Evolutionary conservation across 306 rosid species (phyloP), one percentile per base, ranked within the genome.

Genomic region (Crotalaria pallida): DNA sequence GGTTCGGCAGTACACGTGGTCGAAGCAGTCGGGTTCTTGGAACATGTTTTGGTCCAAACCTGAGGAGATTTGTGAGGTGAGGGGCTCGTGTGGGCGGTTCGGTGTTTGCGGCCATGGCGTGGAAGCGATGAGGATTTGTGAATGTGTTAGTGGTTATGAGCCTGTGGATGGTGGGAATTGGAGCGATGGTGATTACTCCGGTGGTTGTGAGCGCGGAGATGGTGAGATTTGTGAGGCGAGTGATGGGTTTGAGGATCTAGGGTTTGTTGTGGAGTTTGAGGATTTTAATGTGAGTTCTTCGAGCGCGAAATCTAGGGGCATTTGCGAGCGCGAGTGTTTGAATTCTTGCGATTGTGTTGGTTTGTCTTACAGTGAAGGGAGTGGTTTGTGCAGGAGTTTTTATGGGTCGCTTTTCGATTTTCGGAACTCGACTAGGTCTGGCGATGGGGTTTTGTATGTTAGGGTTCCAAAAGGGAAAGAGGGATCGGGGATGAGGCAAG

Each of bases 1-100:
- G 83, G 50, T 92, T n/a, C 36, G 27, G 57, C 97, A 92, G 89
- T 87, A 77, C 77, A 79, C 92, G 2, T 92, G 94, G 96, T 72
- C 71, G 18, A 53, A 18, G 16, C 91, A 84, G 77, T 10, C 50
- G 0, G 85, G 81, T 58, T 72, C 73, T 7, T 92, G 97, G 97
- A 56, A 85, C 77, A 77, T 0, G 74, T 92, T 92, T 40, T 92
- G 97, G 97, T 17, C 24, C 1, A 74, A n/a, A 41, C 97, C 97
- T 3, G 84, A 75, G 0, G 11, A 22, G 11, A 10, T 33, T 24
- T 87, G 96, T 67, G 49, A 65, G 18, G 89, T 87, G 60, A 43
- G 57, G 22, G 86, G 88, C 0, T 12, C 78, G 34, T 92, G 97
- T 44, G 97, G 97, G 13, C 44, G 67, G 5, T 85, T 92, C 17